These are phyloP conservation scores for Corchorus capsularis DNA, from an alignment of 345 rosid genomes.

Conservation along the genomic window DNA sequence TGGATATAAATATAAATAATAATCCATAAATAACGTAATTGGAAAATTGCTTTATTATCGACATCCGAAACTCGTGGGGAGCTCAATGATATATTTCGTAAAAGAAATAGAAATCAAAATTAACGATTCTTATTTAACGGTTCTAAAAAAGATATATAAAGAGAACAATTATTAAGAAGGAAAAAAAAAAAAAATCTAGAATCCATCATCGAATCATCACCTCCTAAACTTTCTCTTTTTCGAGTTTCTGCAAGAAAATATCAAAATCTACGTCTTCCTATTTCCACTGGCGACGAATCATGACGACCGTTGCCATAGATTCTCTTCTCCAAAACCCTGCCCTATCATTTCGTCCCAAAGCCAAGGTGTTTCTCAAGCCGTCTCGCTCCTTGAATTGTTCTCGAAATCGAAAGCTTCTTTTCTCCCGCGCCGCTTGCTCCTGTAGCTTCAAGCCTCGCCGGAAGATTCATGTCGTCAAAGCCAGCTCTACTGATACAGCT, in stretches of 20 bases:
- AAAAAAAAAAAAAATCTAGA: background rate
- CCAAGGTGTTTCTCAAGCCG: constrained; percentile 7
- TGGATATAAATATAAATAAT: too few species aligned
- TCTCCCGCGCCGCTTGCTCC: constrained; percentile 19
- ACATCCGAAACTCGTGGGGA: background rate
- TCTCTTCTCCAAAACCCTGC: constrained; percentile 19
- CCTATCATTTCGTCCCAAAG: background rate
- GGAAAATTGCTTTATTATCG: too few species aligned
- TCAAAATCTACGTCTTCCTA: background rate
- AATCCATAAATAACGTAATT: background rate
- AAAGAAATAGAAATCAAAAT: background rate
- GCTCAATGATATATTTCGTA: background rate
- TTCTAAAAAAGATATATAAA: too few species aligned
- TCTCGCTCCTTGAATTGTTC: constrained; percentile 14
- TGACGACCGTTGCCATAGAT: constrained; percentile 20
- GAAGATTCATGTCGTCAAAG: constrained; percentile 32
- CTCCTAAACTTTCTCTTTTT: background rate
- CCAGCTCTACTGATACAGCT: constrained; percentile 56
- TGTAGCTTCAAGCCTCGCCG: constrained; percentile 27
- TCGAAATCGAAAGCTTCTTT: constrained; percentile 7
- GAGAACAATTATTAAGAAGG: background rate
- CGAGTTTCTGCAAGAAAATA: background rate
- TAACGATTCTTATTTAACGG: background rate
- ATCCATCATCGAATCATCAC: background rate
- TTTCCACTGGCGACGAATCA: background rate